Percentiles rank a stretch among this genome's conserved stretches.
phyloP scores from a whole-genome alignment of 148 eudicot species.

The Vaccinium vitisidaea region DNA sequence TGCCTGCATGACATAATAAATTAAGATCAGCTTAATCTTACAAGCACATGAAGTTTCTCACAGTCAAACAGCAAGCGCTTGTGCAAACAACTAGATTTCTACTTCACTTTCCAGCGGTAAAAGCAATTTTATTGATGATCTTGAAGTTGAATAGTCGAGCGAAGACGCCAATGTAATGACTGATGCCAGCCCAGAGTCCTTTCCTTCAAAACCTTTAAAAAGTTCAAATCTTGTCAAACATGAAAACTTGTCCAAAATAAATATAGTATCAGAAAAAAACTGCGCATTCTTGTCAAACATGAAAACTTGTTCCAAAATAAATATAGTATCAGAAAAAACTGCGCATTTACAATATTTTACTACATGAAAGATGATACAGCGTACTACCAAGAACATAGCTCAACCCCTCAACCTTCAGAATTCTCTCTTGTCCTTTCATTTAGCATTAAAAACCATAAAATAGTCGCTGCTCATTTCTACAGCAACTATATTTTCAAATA shows the following conservation, averaged over 20 bases:
- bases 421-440: neutral
- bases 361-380: neutral
- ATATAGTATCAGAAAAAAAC: too few relatives aligned
- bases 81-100: neutral
- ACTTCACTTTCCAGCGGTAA: constrained; percentile 76
- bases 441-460: neutral
- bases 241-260: neutral
- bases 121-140: constrained; percentile 75
- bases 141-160: constrained; percentile 81
- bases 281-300: neutral
- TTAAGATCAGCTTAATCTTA: constrained; percentile 14
- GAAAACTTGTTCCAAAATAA: neutral
- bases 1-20: constrained; percentile 47
- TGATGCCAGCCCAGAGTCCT: constrained; percentile 73
- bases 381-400: neutral
- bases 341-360: neutral
- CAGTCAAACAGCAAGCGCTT: neutral
- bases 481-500: neutral
- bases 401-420: neutral
- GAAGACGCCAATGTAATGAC: constrained; percentile 89
- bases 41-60: neutral
- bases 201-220: constrained; percentile 62
- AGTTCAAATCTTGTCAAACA: neutral
- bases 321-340: neutral
- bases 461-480: neutral